Percentiles rank a stretch among this genome's conserved stretches.
Evolutionary conservation across 1,284 basidiomycete species (phyloP).

Genomic region (Ceratobasidium sp.): DNA sequence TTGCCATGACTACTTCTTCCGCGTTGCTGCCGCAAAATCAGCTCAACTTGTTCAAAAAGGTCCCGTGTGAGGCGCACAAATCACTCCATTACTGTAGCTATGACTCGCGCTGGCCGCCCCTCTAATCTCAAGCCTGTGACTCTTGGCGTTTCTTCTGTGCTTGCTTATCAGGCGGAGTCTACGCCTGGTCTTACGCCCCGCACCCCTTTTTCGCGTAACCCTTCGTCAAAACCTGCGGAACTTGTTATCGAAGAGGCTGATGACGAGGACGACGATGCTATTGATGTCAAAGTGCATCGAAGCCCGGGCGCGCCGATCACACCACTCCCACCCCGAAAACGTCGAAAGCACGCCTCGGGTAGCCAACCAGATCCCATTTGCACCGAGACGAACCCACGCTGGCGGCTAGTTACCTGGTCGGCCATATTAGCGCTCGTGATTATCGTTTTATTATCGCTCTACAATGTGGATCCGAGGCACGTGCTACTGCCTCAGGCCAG

Average conservation of each 20-base stretch:
- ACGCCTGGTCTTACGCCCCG: slow-evolving; percentile 21
- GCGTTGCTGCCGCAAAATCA: too few species aligned
- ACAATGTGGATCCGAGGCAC: slow-evolving; percentile 26
- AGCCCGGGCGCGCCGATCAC: slow-evolving; percentile 29
- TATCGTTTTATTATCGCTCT: slow-evolving; percentile 15
- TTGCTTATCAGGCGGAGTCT: slow-evolving; percentile 10
- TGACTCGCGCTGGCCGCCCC: slow-evolving; percentile 34
- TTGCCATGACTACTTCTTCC: too few species aligned
- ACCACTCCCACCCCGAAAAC: not conserved
- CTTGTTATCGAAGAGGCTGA: not conserved
- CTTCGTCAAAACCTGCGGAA: slow-evolving; percentile 2
- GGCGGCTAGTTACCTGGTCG: slow-evolving; percentile 25
- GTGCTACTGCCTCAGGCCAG: slow-evolving; percentile 20
- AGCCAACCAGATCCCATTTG: not conserved
- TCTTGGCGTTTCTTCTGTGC: not conserved
- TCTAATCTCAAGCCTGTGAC: slow-evolving; percentile 17
- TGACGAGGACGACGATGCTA: slow-evolving; percentile 1
- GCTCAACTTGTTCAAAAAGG: not conserved
- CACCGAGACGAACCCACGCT: not conserved
- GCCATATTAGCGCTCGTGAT: slow-evolving; percentile 8
- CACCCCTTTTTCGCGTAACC: not conserved
- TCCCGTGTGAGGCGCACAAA: slow-evolving; percentile 10
- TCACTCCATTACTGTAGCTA: not conserved
- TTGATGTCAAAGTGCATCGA: slow-evolving; percentile 10
- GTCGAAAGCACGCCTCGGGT: not conserved